Conservation (phyloP, 2,329 filamentous ascomycete species). For the Colletotrichum orbiculare region DNA sequence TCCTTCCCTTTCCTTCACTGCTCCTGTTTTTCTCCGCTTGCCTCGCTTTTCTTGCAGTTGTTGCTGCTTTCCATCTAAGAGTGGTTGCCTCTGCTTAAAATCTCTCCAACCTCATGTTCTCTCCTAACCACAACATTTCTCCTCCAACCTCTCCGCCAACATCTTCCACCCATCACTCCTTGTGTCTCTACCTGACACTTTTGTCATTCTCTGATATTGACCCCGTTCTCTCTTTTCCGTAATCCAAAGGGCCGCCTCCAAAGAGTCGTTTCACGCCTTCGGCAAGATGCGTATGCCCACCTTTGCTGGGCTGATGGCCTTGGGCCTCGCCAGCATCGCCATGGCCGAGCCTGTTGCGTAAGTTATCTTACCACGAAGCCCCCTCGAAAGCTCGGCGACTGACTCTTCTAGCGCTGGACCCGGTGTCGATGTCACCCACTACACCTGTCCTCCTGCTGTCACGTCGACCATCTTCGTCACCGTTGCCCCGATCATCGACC, state of each 20-base stretch:
- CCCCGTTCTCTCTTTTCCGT: slow-evolving; percentile 11
- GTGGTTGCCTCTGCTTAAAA: neutral
- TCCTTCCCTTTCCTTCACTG: neutral
- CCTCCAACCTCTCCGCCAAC: neutral
- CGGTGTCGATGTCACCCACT: slow-evolving; percentile 9
- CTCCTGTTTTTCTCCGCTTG: neutral
- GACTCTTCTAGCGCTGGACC: slow-evolving; percentile 36
- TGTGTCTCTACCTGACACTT: slow-evolving; percentile 29
- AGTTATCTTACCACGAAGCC: slow-evolving; percentile 34
- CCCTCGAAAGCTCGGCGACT: slow-evolving; percentile 25
- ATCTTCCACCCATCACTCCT: slow-evolving; percentile 1
- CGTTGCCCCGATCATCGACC: slow-evolving; percentile 48
- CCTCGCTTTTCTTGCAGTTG: neutral
- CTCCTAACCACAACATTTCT: slow-evolving; percentile 2
- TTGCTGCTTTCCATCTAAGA: too few relatives aligned
- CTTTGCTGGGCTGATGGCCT: slow-evolving; percentile 49
- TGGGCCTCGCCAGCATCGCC: slow-evolving; percentile 47
- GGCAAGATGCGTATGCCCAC: slow-evolving; percentile 52
- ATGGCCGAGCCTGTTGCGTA: slow-evolving; percentile 50
- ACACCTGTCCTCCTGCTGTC: slow-evolving; percentile 50
- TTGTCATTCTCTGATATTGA: slow-evolving; percentile 25
- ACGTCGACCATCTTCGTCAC: slow-evolving; percentile 62
- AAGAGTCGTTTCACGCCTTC: slow-evolving; percentile 27
- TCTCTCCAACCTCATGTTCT: neutral
- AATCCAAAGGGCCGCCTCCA: slow-evolving; percentile 18